A percentile compares a stretch with the other conserved stretches of the same genome.
phyloP scores from a whole-genome alignment of 257 asterid genomes.

The Salvia hispanica region DNA sequence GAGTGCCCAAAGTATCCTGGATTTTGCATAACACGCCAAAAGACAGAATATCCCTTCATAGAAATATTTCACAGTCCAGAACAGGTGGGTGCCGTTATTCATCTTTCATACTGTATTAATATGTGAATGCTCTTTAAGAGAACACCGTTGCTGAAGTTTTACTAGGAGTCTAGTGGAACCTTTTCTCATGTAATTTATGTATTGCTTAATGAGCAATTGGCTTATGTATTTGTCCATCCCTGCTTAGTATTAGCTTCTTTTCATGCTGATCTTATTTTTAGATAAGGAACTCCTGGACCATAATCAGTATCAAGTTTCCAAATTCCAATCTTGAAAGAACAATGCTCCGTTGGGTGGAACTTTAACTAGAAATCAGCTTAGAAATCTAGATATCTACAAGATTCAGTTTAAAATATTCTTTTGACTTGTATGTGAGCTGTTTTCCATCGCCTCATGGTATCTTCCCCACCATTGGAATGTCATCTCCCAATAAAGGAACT shows the following conservation, averaged over 20 bases:
- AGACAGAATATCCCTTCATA: slow-evolving; percentile 84
- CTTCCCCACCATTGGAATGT: not conserved
- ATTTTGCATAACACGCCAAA: slow-evolving; percentile 88
- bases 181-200: not conserved
- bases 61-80: slow-evolving; percentile 89
- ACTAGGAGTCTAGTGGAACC: slow-evolving; percentile 3
- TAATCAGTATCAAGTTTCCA: slow-evolving; percentile 5
- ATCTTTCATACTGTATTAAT: not conserved
- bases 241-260: not conserved
- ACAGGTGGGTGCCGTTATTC: slow-evolving; percentile 51
- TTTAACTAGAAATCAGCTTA: slow-evolving; percentile 7
- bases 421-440: slow-evolving; percentile 1
- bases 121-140: not conserved
- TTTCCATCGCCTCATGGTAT: slow-evolving; percentile 1
- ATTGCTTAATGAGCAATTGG: not conserved
- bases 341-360: not conserved
- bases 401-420: slow-evolving; percentile 16
- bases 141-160: slow-evolving; percentile 5
- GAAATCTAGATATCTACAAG: not conserved
- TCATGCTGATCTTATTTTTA: not conserved
- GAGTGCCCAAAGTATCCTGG: slow-evolving; percentile 98
- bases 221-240: not conserved
- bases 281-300: not conserved
- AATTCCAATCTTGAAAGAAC: slow-evolving; percentile 5
- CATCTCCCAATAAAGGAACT: not conserved